Evolutionary conservation across 306 rosid genomes (phyloP), one percentile per base, ranked within the genome.

Genomic region (Acmispon strigosus): DNA sequence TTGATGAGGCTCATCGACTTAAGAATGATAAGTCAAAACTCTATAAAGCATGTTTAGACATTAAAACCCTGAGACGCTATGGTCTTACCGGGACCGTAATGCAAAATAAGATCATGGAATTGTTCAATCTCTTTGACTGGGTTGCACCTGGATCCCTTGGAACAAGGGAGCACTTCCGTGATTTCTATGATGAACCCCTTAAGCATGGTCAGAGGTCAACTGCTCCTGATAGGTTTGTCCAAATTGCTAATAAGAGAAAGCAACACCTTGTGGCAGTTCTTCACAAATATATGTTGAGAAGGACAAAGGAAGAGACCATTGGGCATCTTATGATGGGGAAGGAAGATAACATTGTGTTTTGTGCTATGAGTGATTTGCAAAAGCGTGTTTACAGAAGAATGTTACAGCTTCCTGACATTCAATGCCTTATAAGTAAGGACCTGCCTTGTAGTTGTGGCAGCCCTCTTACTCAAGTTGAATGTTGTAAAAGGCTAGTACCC

Each of bases 281-380:
- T 85, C 83, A 56, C 62, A 93, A 88, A 80, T 93, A 90, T 75
- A 45, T 93, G 98, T 78, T 93, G 60, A 85, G 98, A 80, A 82
- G 98, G 83, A 90, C 97, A 57, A 93, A 93, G 79, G 96, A 90
- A 75, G 98, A 93, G 80, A 93, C 98, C 54, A 93, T 93, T 59
- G 97, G 98, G 78, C 98, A 93, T 84, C 98, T 93, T 67, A 88
- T 93, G 98, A 84, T 90, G 98, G 98, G 97, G 44, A 93, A 93
- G 88, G 98, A 93, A 84, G 97, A 93, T 84, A 90, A 93, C 66
- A 80, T 90, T 10, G 89, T 93, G 10, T 90, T 90, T 53, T 93
- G 98, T 72, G 86, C 89, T 54, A 93, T 93, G 98, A 93, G 98
- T 42, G 92, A 93, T 70, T 66, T 93, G 82, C 98, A 93, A 77